Conservation (phyloP, 2,329 filamentous ascomycete species). For the Epichloe sp. region DNA sequence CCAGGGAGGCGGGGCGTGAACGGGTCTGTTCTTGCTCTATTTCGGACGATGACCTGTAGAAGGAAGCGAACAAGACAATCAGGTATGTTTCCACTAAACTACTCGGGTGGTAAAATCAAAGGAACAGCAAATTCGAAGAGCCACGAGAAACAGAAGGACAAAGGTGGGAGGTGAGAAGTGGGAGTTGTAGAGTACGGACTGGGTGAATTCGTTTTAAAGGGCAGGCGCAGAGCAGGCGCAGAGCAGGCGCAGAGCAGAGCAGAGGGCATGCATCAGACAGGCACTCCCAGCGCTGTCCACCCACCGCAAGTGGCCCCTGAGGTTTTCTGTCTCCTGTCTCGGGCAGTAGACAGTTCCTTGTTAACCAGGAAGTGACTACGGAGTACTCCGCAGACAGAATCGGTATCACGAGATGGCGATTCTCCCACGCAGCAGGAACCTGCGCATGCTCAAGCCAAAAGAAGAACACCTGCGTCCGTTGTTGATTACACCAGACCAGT, state of each 20-base stretch:
- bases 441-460: too few relatives aligned
- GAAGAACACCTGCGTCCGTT: too few relatives aligned
- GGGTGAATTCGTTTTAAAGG: background rate
- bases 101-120: background rate
- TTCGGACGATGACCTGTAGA: slow-evolving; percentile 2
- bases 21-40: background rate
- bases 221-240: background rate
- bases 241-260: background rate
- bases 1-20: background rate
- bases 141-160: background rate
- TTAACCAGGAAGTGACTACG: too few relatives aligned
- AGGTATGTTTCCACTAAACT: slow-evolving; percentile 7
- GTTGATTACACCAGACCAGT: too few relatives aligned
- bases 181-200: background rate
- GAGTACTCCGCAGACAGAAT: too few relatives aligned
- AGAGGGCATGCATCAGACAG: background rate
- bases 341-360: too few relatives aligned
- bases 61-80: background rate
- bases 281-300: background rate
- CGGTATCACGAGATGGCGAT: too few relatives aligned
- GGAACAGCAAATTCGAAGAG: background rate
- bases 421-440: too few relatives aligned
- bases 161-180: background rate
- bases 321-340: too few relatives aligned
- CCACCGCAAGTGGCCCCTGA: background rate